These are phyloP conservation scores for Barnettozyma wickerhamii DNA, from an alignment of 805 yeast species.

Conservation along the genomic window DNA sequence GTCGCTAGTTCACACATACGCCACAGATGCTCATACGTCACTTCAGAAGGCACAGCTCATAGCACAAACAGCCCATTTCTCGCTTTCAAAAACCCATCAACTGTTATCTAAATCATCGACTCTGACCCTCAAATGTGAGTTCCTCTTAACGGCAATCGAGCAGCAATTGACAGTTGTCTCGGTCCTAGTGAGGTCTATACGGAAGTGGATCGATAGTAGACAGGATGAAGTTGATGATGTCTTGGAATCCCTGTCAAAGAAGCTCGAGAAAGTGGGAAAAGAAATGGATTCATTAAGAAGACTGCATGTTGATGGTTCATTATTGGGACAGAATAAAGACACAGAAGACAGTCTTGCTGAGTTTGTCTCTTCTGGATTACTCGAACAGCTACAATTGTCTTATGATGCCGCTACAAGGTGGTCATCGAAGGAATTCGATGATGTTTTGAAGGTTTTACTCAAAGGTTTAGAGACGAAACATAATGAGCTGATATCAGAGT, in stretches of 20 bases:
- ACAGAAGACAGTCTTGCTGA: constrained; percentile 33
- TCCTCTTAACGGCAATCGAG: constrained; percentile 39
- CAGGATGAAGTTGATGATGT: constrained; percentile 22
- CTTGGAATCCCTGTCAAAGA: constrained; percentile 22
- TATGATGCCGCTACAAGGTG: constrained; percentile 8
- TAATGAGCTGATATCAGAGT: constrained; percentile 11
- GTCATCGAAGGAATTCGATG: constrained; percentile 21
- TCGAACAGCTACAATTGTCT: constrained; percentile 25
- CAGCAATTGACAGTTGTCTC: constrained; percentile 44
- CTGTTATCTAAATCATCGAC: background rate
- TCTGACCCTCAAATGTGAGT: constrained; percentile 34
- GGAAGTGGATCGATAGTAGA: constrained; percentile 24
- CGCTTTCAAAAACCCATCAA: background rate
- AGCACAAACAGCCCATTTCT: constrained; percentile 1
- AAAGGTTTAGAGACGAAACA: constrained; percentile 14
- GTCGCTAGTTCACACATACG: constrained; percentile 1
- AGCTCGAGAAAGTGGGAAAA: constrained; percentile 31
- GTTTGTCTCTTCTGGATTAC: constrained; percentile 40
- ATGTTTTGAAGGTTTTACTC: constrained; percentile 25
- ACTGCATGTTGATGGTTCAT: constrained; percentile 29
- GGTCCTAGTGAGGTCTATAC: constrained; percentile 29
- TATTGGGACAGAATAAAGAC: constrained; percentile 22
- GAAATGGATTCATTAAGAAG: constrained; percentile 31
- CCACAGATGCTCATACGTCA: constrained; percentile 1
- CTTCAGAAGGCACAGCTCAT: constrained; percentile 3